Evolutionary conservation across 805 yeast genomes (phyloP), one percentile per base, ranked within the genome.

Genomic region (Yarrowia sp.): DNA sequence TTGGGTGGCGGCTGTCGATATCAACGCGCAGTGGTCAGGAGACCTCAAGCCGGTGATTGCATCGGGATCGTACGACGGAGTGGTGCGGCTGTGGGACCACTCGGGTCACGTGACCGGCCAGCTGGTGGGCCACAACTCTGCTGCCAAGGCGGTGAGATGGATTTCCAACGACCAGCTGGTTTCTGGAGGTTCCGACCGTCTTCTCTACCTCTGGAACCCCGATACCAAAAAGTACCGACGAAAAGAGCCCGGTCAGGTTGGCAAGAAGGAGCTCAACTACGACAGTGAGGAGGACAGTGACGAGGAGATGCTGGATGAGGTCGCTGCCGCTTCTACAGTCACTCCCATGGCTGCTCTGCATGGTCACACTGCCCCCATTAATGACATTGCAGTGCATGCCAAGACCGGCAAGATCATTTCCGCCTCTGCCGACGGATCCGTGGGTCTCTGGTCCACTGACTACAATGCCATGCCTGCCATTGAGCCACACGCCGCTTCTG

Each of bases 1-100:
- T 76, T 95, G 99, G 99, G 85, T 95, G 28, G 90, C 97, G 22
- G 83, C 96, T 1, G 81, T 88, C 31, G 85, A 84, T 72, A 75
- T 87, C 70, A 48, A 75, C 79, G 70, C 85, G 78, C 41, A 32
- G 41, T 44, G 51, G 50, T 66, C 76, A 72, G 10, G 75, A 36
- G 71, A 74, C 50, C 67, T 69, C 4, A 75, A 78, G 47, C 81
- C 86, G 36, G 82, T 82, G 71, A 89, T 93, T 64, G 80, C 92
- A 50, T 86, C 95, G 13, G 99, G 98, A 43, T 86, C 96, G 0
- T 95, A 92, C 73, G 99, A 95, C 75, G 98, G 98, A 70, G 83
- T 93, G 35, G 97, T 93, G 28, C 84, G 98, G 68, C 85, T 95
- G 10, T 95, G 92, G 86, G 87, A 90, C 73, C 77, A 84, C 76